A percentile compares a stretch with the other conserved stretches of the same genome.
These are phyloP conservation scores for Pythium guiyangense DNA, from an alignment of 352 stramenopile genomes.

Conservation along the genomic window DNA sequence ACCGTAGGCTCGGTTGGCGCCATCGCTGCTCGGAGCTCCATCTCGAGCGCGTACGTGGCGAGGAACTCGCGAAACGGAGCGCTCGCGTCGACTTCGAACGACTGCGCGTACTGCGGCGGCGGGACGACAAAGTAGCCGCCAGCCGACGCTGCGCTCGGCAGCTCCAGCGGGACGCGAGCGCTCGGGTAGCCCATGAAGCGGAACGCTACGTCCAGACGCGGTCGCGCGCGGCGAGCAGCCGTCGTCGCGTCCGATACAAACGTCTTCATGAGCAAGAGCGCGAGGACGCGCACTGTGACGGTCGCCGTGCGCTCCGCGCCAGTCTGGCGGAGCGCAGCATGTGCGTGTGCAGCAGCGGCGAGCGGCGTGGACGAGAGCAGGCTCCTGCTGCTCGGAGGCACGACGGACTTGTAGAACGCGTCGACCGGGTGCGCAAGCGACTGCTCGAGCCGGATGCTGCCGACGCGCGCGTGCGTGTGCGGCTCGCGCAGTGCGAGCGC, in stretches of 20 bases:
- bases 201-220: conserved; percentile 7
- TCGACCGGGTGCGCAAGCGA: no score
- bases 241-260: conserved; percentile 9
- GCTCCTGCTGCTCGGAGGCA: no score
- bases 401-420: no score
- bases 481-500: no score
- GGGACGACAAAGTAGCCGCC: conserved; percentile 12
- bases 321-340: no score
- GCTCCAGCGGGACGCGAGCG: background rate
- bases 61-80: conserved; percentile 9
- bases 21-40: background rate
- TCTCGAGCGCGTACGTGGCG: conserved; percentile 2
- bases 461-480: no score
- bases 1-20: background rate
- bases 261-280: no score
- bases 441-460: no score
- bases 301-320: no score
- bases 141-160: background rate
- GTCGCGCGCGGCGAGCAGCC: background rate
- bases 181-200: conserved; percentile 16
- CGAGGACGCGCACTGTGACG: no score
- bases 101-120: background rate
- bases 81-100: conserved; percentile 8
- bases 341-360: no score
- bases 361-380: no score